Conservation (phyloP, 768 basidiomycete species). For the Trametes maxima region DNA sequence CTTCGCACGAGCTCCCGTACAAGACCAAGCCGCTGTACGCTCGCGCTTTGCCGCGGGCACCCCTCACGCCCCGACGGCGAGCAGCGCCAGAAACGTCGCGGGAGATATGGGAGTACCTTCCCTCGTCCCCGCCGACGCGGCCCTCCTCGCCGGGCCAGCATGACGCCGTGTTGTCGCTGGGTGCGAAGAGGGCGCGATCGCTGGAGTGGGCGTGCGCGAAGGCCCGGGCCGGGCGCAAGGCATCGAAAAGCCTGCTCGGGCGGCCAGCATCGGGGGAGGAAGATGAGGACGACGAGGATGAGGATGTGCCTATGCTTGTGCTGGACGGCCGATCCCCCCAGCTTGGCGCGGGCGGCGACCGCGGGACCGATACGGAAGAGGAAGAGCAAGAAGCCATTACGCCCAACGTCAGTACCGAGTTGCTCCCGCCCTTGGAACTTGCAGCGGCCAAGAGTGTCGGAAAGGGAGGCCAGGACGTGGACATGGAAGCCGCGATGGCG, state of each 20-base stretch:
- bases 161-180: slow-evolving; percentile 47
- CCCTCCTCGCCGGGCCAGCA: slow-evolving; percentile 51
- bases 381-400: slow-evolving; percentile 26
- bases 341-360: slow-evolving; percentile 13
- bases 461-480: slow-evolving; percentile 13
- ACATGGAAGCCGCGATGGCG: slow-evolving; percentile 29
- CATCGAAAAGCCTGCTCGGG: background rate
- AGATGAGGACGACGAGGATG: slow-evolving; percentile 29
- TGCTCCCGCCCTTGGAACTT: slow-evolving; percentile 11
- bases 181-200: slow-evolving; percentile 50
- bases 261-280: background rate
- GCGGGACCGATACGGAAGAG: slow-evolving; percentile 22
- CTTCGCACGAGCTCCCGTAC: slow-evolving; percentile 47
- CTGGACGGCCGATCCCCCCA: slow-evolving; percentile 11
- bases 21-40: slow-evolving; percentile 17
- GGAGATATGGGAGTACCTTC: slow-evolving; percentile 46
- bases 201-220: slow-evolving; percentile 77
- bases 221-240: slow-evolving; percentile 34
- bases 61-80: slow-evolving; percentile 20
- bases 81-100: background rate
- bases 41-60: slow-evolving; percentile 10
- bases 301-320: slow-evolving; percentile 23
- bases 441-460: slow-evolving; percentile 11
- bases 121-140: slow-evolving; percentile 60
- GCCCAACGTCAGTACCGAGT: slow-evolving; percentile 22